phyloP scores from a whole-genome alignment of 148 eudicot species.

The Diospyros lotus region DNA sequence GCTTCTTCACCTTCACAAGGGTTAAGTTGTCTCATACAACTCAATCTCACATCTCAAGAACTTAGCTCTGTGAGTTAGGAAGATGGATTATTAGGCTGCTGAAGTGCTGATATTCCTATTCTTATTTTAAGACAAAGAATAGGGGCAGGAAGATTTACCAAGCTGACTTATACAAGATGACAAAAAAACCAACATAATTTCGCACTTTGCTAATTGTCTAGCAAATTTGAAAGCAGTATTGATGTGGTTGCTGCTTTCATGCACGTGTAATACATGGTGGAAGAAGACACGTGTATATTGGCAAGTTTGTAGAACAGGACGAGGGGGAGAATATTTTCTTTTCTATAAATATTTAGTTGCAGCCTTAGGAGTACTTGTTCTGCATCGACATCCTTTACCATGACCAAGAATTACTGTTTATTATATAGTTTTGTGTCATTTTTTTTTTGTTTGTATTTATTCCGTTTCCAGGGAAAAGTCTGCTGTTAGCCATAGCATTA shows the following conservation, averaged over 20 bases:
- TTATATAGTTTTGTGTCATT: background rate
- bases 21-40: background rate
- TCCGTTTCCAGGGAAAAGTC: constrained; percentile 66
- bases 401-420: background rate
- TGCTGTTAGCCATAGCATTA: constrained; percentile 81
- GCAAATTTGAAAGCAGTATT: background rate
- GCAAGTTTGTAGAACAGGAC: too few relatives aligned
- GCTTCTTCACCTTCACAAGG: background rate
- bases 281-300: background rate
- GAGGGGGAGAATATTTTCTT: too few relatives aligned
- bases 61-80: background rate
- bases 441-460: background rate
- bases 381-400: background rate
- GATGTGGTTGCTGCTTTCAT: background rate
- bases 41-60: background rate
- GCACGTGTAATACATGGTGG: background rate
- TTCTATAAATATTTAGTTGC: too few relatives aligned
- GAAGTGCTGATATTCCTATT: background rate
- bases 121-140: background rate
- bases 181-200: background rate
- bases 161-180: too few relatives aligned
- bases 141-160: too few relatives aligned
- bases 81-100: background rate
- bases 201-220: background rate
- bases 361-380: too few relatives aligned